Evolutionary conservation across 2,329 filamentous ascomycete genomes (phyloP).

Genomic region (Xylaria sp.): DNA sequence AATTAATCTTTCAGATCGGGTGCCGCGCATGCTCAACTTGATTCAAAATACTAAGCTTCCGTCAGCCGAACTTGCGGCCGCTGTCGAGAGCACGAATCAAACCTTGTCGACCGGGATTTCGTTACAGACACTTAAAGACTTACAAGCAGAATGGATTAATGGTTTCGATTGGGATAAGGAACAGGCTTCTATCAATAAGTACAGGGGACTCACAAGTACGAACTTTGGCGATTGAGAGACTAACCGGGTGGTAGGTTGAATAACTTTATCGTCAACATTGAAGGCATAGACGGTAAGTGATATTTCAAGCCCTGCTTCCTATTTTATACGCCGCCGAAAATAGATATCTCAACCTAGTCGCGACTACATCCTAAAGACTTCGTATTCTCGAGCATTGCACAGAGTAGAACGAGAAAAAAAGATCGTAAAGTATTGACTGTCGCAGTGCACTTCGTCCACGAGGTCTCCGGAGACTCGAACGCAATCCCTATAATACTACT

Average conservation of each 20-base stretch:
- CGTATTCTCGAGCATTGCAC: background rate
- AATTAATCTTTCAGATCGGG: conserved; percentile 19
- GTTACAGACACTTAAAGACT: conserved; percentile 20
- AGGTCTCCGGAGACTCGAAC: conserved; percentile 13
- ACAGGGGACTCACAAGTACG: background rate
- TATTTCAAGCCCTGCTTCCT: background rate
- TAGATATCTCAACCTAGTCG: too few relatives aligned
- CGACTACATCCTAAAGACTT: too few relatives aligned
- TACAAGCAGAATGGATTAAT: conserved; percentile 11
- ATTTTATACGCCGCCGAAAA: background rate
- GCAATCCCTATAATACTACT: conserved; percentile 29
- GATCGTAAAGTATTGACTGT: conserved; percentile 5
- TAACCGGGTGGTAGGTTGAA: conserved; percentile 10
- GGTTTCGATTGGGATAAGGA: conserved; percentile 25
- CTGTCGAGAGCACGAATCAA: conserved; percentile 9
- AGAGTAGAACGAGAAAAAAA: background rate
- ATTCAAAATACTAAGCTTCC: conserved; percentile 22
- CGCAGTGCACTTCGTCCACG: conserved; percentile 26
- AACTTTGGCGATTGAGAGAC: background rate
- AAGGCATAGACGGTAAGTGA: conserved; percentile 22
- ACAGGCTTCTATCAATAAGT: conserved; percentile 27
- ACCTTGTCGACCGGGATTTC: conserved; percentile 23
- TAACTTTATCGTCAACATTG: conserved; percentile 26
- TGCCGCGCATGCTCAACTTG: conserved; percentile 29
- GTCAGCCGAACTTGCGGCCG: conserved; percentile 12